These are phyloP conservation scores for Arxiozyma telluris DNA, from an alignment of 1,139 yeast species.

Conservation along the genomic window DNA sequence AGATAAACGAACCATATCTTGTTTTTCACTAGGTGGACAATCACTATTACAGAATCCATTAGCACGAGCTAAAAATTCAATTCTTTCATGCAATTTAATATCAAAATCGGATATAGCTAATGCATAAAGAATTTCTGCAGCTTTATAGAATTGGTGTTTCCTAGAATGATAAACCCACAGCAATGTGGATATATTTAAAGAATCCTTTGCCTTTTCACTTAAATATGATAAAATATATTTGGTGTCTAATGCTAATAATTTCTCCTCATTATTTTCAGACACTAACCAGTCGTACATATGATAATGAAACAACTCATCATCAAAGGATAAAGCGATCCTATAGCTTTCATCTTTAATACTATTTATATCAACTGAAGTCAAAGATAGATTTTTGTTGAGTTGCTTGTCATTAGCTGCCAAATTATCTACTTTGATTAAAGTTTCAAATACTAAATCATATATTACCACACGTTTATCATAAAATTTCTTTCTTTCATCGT, in stretches of 20 bases:
- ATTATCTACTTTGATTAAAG: slow-evolving; percentile 63
- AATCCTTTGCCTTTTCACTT: slow-evolving; percentile 58
- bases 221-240: slow-evolving; percentile 72
- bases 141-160: slow-evolving; percentile 66
- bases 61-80: slow-evolving; percentile 85
- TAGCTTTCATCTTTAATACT: slow-evolving; percentile 66
- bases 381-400: slow-evolving; percentile 18
- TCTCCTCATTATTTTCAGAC: slow-evolving; percentile 63
- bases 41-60: slow-evolving; percentile 86
- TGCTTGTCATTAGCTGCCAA: slow-evolving; percentile 37
- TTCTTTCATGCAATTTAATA: slow-evolving; percentile 60
- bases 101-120: slow-evolving; percentile 69
- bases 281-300: slow-evolving; percentile 92
- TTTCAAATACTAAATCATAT: slow-evolving; percentile 65
- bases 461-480: slow-evolving; percentile 47
- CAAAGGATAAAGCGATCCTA: slow-evolving; percentile 59
- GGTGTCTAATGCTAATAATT: slow-evolving; percentile 70
- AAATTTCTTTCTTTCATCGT: slow-evolving; percentile 40
- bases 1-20: slow-evolving; percentile 63
- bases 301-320: slow-evolving; percentile 79
- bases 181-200: slow-evolving; percentile 67
- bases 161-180: slow-evolving; percentile 87
- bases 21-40: slow-evolving; percentile 70
- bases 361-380: slow-evolving; percentile 41
- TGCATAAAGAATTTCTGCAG: slow-evolving; percentile 72